These are phyloP conservation scores for Fusarium albidum DNA, from an alignment of 2,329 filamentous ascomycete genomes.

Conservation along the genomic window DNA sequence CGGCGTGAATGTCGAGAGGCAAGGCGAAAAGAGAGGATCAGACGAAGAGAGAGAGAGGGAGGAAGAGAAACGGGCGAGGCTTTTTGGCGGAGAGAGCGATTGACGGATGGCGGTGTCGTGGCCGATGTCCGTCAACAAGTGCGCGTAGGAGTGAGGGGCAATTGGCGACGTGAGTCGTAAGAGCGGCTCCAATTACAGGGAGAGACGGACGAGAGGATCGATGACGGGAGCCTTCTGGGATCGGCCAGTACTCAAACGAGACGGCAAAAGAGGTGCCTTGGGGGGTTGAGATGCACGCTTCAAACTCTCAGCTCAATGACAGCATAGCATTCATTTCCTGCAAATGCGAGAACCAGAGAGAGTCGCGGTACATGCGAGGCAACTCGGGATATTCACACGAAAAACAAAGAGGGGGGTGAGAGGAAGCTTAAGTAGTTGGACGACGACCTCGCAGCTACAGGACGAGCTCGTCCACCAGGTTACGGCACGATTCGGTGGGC, in stretches of 20 bases:
- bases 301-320: neutral
- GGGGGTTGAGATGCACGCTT: neutral
- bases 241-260: neutral
- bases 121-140: conserved; percentile 1
- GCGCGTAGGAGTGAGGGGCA: conserved; percentile 10
- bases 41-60: neutral
- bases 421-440: neutral
- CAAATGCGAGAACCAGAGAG: neutral
- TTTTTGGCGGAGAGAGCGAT: neutral
- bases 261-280: neutral
- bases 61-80: neutral
- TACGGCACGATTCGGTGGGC: conserved; percentile 13
- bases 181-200: neutral
- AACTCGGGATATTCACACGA: neutral
- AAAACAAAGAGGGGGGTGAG: neutral
- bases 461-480: conserved; percentile 22
- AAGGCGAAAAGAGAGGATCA: neutral
- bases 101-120: conserved; percentile 10
- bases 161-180: conserved; percentile 11
- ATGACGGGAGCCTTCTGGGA: neutral
- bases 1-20: neutral
- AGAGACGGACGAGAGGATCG: neutral
- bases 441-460: conserved; percentile 33
- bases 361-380: neutral
- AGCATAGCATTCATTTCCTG: conserved; percentile 11